Evolutionary conservation across 2,329 filamentous ascomycete species (phyloP).

Genomic region (Colletotrichum siamense): DNA sequence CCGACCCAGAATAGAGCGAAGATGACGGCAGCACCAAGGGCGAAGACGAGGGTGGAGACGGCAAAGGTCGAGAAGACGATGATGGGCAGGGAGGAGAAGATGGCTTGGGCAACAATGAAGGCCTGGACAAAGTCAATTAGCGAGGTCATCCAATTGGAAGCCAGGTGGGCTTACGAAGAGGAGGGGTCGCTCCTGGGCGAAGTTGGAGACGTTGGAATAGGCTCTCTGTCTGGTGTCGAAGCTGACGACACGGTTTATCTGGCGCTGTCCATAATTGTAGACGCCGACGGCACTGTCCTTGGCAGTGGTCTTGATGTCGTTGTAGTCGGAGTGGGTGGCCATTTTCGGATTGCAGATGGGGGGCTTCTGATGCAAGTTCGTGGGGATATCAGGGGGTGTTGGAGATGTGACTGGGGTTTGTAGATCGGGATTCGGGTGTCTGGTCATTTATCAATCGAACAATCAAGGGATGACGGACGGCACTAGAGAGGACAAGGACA

Average conservation of each 20-base stretch:
- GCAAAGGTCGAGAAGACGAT: constrained; percentile 73
- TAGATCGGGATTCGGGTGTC: not conserved
- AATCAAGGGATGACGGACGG: not conserved
- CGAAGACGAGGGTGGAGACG: constrained; percentile 65
- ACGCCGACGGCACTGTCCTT: constrained; percentile 39
- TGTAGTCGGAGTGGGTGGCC: constrained; percentile 18
- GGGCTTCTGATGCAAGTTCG: not conserved
- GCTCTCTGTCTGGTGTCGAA: constrained; percentile 65
- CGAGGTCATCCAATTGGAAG: not conserved
- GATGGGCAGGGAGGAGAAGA: constrained; percentile 71
- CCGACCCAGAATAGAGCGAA: constrained; percentile 74
- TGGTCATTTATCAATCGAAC: not conserved
- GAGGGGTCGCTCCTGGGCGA: constrained; percentile 70
- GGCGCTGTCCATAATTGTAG: constrained; percentile 46
- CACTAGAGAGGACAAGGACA: not conserved
- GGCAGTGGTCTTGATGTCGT: constrained; percentile 29
- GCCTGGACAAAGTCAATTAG: constrained; percentile 49
- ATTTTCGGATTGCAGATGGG: not conserved
- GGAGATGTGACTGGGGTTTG: not conserved
- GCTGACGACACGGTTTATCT: constrained; percentile 59
- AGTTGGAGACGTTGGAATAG: constrained; percentile 56
- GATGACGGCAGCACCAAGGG: constrained; percentile 64
- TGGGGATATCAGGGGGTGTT: not conserved
- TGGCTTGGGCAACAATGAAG: constrained; percentile 69
- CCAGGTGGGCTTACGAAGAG: constrained; percentile 62